Percentiles rank a stretch among this genome's conserved stretches.
Conservation (phyloP, 139 green algal genomes). For the Coelastrella sp. region DNA sequence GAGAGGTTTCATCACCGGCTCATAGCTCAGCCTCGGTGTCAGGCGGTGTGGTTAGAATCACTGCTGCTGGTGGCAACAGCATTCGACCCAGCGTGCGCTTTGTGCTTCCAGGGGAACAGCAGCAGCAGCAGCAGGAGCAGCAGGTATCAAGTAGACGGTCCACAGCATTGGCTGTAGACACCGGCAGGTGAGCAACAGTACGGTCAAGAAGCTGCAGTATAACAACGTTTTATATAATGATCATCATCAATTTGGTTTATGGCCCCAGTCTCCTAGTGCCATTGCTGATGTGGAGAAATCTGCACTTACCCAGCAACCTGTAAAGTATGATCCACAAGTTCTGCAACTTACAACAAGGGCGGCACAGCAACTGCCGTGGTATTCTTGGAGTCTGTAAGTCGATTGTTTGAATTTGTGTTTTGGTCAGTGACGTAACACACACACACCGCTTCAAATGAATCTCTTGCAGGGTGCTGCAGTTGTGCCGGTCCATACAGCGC, state of each 20-base stretch:
- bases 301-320: neutral
- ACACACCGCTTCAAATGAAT: neutral
- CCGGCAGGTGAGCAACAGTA: neutral
- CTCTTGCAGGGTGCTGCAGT: conserved; percentile 3
- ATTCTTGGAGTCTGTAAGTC: too few relatives aligned
- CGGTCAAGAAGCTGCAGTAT: too few relatives aligned
- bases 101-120: neutral
- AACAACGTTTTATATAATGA: too few relatives aligned
- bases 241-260: too few relatives aligned
- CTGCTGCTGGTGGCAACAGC: neutral
- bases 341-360: neutral
- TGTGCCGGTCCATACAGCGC: conserved; percentile 20
- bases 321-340: neutral
- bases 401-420: too few relatives aligned
- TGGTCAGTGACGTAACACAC: neutral
- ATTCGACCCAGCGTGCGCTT: neutral
- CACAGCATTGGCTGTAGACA: neutral
- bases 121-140: conserved; percentile 11
- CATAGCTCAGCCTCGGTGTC: conserved; percentile 22
- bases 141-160: neutral
- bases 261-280: too few relatives aligned
- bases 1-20: neutral
- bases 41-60: neutral
- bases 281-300: too few relatives aligned
- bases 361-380: too few relatives aligned